These are phyloP conservation scores for Trichoderma sp. DNA, from an alignment of 2,329 filamentous ascomycete species.

Conservation along the genomic window DNA sequence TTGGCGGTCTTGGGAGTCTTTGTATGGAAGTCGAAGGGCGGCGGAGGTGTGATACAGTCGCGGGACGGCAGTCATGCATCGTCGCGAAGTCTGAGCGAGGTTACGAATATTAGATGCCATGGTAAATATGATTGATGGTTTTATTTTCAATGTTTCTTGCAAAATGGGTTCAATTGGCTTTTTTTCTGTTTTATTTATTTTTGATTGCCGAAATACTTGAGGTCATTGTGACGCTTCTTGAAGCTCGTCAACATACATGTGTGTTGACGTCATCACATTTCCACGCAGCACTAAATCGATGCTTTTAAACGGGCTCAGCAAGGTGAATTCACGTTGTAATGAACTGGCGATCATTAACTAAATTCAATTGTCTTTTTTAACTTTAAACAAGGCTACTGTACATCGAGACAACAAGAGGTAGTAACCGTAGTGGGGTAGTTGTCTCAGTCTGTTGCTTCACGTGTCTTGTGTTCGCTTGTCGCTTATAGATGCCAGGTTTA, in stretches of 20 bases:
- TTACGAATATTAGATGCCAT: constrained; percentile 26
- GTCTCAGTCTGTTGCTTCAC: background rate
- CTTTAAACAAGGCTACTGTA: background rate
- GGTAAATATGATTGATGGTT: background rate
- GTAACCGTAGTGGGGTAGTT: background rate
- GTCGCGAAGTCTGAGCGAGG: constrained; percentile 21
- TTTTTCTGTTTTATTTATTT: background rate
- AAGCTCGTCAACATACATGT: background rate
- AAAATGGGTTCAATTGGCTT: background rate
- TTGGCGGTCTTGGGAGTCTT: constrained; percentile 57
- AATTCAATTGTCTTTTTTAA: background rate
- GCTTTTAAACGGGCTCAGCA: background rate
- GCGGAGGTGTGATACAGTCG: constrained; percentile 37
- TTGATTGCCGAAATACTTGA: background rate
- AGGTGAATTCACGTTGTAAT: background rate
- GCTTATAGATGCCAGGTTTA: background rate
- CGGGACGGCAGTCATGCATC: background rate
- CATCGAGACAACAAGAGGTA: background rate
- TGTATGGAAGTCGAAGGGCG: constrained; percentile 40
- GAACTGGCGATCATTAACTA: background rate
- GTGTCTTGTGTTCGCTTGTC: background rate
- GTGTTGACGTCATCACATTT: constrained; percentile 13
- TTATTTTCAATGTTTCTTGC: too few species aligned
- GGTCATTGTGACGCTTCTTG: constrained; percentile 18
- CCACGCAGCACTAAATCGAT: background rate